Conservation (phyloP, 192 early-diverging fungal species). For the Coemansia erecta region DNA sequence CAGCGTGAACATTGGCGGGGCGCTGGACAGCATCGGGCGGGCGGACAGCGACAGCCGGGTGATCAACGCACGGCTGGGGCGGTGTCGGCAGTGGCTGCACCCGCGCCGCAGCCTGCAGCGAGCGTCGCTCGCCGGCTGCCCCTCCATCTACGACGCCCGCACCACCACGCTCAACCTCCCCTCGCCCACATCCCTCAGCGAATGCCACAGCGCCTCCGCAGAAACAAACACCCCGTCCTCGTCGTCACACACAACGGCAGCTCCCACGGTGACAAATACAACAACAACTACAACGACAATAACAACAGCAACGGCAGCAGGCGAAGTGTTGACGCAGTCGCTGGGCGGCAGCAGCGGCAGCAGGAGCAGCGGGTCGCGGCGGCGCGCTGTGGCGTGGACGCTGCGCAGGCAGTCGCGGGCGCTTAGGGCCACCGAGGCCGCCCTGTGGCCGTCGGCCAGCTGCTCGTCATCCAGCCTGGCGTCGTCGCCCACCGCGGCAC, state of each 20-base stretch:
- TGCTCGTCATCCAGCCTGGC: no score
- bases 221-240: background rate
- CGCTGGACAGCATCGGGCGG: background rate
- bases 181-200: conserved; percentile 12
- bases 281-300: no score
- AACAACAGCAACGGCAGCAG: no score
- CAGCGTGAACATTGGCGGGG: no score
- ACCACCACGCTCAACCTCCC: conserved; percentile 9
- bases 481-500: no score
- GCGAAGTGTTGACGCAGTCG: conserved; percentile 27
- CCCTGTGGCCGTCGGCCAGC: no score
- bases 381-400: background rate
- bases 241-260: background rate
- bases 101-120: conserved; percentile 14
- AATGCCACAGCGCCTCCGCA: conserved; percentile 1
- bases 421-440: no score
- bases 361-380: conserved; percentile 14
- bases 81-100: conserved; percentile 30
- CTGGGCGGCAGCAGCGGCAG: conserved; percentile 23
- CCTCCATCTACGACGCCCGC: conserved; percentile 20
- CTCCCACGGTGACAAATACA: no score
- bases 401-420: background rate
- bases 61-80: conserved; percentile 11
- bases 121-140: conserved; percentile 12
- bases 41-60: conserved; percentile 4